Percentiles rank a stretch among this genome's conserved stretches.
These are phyloP conservation scores for Serendipita sp. DNA, from an alignment of 768 basidiomycete species.

Conservation along the genomic window DNA sequence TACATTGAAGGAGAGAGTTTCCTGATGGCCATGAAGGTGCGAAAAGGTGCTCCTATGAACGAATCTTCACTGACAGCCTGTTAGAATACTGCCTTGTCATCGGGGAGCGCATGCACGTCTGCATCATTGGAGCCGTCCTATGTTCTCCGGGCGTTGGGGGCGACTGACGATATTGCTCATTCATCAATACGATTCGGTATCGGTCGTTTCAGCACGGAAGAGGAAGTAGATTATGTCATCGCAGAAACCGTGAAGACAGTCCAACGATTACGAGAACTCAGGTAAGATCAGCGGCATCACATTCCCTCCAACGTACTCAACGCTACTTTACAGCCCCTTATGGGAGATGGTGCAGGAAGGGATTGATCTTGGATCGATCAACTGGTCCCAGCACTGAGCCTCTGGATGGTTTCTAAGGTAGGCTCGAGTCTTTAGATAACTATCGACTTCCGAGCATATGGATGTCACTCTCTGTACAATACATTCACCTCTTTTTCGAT, in stretches of 20 bases:
- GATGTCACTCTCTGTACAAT: no score
- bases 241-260: slow-evolving; percentile 80
- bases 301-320: slow-evolving; percentile 8
- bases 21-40: slow-evolving; percentile 90
- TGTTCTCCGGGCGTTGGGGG: slow-evolving; percentile 88
- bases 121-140: slow-evolving; percentile 98
- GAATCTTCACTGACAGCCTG: slow-evolving; percentile 2
- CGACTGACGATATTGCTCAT: slow-evolving; percentile 98
- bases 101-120: slow-evolving; percentile 96
- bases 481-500: no score
- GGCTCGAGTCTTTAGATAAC: no score
- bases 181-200: slow-evolving; percentile 95
- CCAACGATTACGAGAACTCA: slow-evolving; percentile 82
- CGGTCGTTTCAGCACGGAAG: slow-evolving; percentile 95
- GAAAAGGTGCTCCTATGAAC: slow-evolving; percentile 11
- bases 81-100: slow-evolving; percentile 91
- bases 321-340: slow-evolving; percentile 43
- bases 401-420: neutral
- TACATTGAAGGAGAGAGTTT: slow-evolving; percentile 97
- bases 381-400: slow-evolving; percentile 61
- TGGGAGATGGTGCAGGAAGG: slow-evolving; percentile 99
- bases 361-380: slow-evolving; percentile 85
- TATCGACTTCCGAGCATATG: no score
- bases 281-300: slow-evolving; percentile 27
- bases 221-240: slow-evolving; percentile 89